Conservation (phyloP, 805 yeast genomes). For the Cyberlindnera bimundalis region DNA sequence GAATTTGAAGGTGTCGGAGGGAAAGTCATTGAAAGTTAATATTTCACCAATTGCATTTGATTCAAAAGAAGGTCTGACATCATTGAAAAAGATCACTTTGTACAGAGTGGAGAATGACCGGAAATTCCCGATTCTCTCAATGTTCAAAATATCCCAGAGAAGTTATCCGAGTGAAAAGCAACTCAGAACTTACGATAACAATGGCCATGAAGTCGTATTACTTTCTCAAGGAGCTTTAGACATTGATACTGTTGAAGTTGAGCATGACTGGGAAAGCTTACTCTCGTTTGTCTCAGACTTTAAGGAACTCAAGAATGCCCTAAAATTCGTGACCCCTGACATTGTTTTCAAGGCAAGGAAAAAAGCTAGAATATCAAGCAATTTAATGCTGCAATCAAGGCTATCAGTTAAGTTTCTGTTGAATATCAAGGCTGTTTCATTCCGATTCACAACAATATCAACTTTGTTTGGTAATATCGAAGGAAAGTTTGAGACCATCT, state of each 20-base stretch:
- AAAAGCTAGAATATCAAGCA: constrained; percentile 23
- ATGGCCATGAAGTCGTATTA: constrained; percentile 28
- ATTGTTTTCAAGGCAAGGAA: constrained; percentile 24
- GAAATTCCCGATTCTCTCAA: constrained; percentile 4
- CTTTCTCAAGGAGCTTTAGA: constrained; percentile 13
- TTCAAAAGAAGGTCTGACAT: constrained; percentile 32
- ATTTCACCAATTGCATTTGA: constrained; percentile 45
- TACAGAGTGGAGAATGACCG: constrained; percentile 18
- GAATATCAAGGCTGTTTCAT: constrained; percentile 11
- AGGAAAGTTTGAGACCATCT: constrained; percentile 16
- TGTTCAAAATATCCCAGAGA: constrained; percentile 26
- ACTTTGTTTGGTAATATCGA: constrained; percentile 33
- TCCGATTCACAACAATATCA: constrained; percentile 22
- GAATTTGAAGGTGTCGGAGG: constrained; percentile 8
- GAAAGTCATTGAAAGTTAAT: constrained; percentile 23
- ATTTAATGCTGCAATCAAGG: constrained; percentile 20
- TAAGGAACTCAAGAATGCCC: not conserved
- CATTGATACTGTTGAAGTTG: constrained; percentile 29
- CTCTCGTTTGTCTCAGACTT: constrained; percentile 16
- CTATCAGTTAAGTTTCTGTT: constrained; percentile 14
- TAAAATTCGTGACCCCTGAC: constrained; percentile 19
- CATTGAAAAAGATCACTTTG: constrained; percentile 33
- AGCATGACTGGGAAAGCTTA: constrained; percentile 29
- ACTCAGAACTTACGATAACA: constrained; percentile 28
- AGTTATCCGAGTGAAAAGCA: constrained; percentile 19